A percentile compares a stretch with the other conserved stretches of the same genome.
Evolutionary conservation across 169 alveolate species (phyloP).

Genomic region (Sarcocystis neurona): DNA sequence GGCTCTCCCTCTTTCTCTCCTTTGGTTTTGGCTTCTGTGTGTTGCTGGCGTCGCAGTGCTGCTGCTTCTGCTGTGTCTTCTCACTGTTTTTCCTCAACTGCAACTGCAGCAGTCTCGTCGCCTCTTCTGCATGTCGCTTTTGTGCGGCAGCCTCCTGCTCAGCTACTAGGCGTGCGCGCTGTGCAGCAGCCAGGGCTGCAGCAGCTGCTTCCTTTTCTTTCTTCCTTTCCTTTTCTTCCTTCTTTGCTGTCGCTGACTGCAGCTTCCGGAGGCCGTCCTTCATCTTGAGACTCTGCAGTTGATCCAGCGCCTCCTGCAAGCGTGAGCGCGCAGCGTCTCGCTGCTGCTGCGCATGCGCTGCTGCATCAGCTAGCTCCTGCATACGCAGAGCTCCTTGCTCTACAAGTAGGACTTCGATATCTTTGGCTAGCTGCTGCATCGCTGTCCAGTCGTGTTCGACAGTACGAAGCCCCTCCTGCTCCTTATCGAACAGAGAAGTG

Average conservation of each 20-base stretch:
- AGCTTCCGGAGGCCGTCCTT: background rate
- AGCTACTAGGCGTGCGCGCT: constrained; percentile 9
- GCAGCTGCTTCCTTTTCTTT: background rate
- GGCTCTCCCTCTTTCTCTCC: background rate
- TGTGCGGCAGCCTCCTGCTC: background rate
- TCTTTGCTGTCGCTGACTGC: background rate
- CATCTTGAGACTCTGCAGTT: background rate
- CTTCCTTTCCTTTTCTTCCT: background rate
- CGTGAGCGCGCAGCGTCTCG: background rate
- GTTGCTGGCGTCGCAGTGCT: too few species aligned
- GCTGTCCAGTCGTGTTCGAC: background rate
- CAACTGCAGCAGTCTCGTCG: too few species aligned
- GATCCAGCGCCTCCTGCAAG: background rate
- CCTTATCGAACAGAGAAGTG: constrained; percentile 9
- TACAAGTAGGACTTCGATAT: background rate
- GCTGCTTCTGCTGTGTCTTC: too few species aligned
- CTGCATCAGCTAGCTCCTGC: background rate
- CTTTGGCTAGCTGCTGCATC: background rate
- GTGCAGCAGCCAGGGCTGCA: constrained; percentile 24
- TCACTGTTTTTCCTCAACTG: too few species aligned
- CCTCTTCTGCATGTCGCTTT: background rate
- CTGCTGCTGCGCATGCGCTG: background rate
- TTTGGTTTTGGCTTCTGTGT: background rate
- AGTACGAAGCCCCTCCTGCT: background rate
- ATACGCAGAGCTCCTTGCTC: background rate